Conservation (phyloP, 306 rosid genomes). For the Amphicarpaea edgeworthii region DNA sequence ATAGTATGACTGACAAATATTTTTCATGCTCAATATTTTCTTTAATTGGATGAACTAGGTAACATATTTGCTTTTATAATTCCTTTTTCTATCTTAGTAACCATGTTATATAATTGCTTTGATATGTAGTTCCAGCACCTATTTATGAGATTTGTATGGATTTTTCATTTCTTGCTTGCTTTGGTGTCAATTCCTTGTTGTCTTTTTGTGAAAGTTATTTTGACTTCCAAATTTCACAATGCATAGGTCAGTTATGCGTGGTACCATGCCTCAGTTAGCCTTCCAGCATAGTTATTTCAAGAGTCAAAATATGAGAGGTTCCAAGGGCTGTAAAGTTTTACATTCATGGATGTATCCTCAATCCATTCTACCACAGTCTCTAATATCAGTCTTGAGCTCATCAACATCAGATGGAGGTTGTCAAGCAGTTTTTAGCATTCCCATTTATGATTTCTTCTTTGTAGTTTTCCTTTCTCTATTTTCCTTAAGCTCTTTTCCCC, state of each 20-base stretch:
- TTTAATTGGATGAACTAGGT: constrained; percentile 10
- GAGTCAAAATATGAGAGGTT: constrained; percentile 55
- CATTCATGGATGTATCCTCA: constrained; percentile 98
- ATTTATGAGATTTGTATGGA: constrained; percentile 1
- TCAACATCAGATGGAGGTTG: constrained; percentile 73
- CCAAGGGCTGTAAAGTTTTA: constrained; percentile 53
- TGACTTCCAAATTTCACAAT: constrained; percentile 47
- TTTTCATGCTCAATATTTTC: constrained; percentile 3
- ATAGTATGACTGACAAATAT: not conserved
- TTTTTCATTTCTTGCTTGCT: constrained; percentile 33
- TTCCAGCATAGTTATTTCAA: constrained; percentile 47
- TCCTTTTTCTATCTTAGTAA: constrained; percentile 6
- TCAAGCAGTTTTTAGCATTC: constrained; percentile 27
- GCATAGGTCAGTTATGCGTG: constrained; percentile 55
- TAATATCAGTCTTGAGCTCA: constrained; percentile 76
- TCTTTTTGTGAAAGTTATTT: constrained; percentile 12
- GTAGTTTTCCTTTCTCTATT: constrained; percentile 16
- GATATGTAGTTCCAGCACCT: not conserved
- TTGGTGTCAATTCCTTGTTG: constrained; percentile 17
- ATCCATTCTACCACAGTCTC: constrained; percentile 76
- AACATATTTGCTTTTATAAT: not conserved
- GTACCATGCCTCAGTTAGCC: constrained; percentile 55
- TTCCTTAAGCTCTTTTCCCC: constrained; percentile 25
- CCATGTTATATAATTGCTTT: too few relatives aligned
- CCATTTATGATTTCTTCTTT: constrained; percentile 20